A percentile compares a stretch with the other conserved stretches of the same genome.
Conservation (phyloP, 1,139 yeast genomes). For the Geotrichum aggregatum region DNA sequence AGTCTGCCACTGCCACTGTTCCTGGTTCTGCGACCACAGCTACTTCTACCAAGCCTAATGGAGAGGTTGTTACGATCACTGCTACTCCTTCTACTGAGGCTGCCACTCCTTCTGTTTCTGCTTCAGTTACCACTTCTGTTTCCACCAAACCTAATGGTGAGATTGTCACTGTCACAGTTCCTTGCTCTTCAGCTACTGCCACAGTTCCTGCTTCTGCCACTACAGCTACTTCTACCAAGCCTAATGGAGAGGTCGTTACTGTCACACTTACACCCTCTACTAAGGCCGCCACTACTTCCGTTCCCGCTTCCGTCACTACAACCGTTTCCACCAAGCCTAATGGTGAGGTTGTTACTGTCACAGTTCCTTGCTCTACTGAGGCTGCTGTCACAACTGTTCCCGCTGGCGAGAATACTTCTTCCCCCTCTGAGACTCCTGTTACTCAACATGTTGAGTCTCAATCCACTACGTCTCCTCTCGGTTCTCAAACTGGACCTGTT, state of each 20-base stretch:
- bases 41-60: not conserved
- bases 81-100: not conserved
- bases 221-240: not conserved
- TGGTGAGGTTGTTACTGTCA: conserved; percentile 12
- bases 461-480: not conserved
- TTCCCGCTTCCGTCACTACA: not conserved
- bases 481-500: not conserved
- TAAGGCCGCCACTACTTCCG: conserved; percentile 4
- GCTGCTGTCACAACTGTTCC: conserved; percentile 7
- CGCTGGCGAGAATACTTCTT: too few species aligned
- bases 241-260: conserved; percentile 5
- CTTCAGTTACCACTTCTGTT: not conserved
- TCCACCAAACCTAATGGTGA: conserved; percentile 4
- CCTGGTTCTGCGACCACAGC: not conserved
- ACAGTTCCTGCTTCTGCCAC: not conserved
- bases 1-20: not conserved
- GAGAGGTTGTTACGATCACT: not conserved
- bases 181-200: conserved; percentile 7
- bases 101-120: not conserved
- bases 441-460: not conserved
- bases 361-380: conserved; percentile 12
- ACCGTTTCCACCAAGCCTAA: conserved; percentile 4
- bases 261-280: conserved; percentile 15
- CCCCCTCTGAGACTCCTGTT: too few species aligned
- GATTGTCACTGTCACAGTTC: conserved; percentile 13